Conservation (phyloP, 208 protist genomes). For the Leishmania major region DNA sequence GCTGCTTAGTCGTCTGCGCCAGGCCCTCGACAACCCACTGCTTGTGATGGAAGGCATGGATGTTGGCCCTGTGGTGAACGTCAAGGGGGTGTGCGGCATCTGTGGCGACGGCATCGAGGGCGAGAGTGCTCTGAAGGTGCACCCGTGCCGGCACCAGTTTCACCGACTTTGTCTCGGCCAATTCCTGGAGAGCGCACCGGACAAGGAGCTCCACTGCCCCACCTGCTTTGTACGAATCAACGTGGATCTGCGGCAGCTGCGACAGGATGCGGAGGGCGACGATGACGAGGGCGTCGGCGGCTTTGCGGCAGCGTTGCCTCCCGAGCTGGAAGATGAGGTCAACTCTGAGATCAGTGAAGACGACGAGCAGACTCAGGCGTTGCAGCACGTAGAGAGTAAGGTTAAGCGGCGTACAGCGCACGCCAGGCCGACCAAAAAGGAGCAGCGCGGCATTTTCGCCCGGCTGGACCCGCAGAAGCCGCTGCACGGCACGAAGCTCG, state of each 20-base stretch:
- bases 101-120: slow-evolving; percentile 74
- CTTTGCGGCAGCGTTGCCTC: slow-evolving; percentile 60
- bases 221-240: slow-evolving; percentile 87
- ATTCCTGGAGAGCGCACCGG: slow-evolving; percentile 87
- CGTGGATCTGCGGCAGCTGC: slow-evolving; percentile 83
- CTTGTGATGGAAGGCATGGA: slow-evolving; percentile 83
- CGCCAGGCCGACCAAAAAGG: slow-evolving; percentile 36
- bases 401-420: background rate
- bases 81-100: slow-evolving; percentile 82
- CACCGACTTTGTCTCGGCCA: slow-evolving; percentile 84
- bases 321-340: slow-evolving; percentile 64
- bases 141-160: slow-evolving; percentile 85
- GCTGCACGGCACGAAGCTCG: slow-evolving; percentile 88
- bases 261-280: slow-evolving; percentile 55
- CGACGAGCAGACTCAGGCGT: slow-evolving; percentile 13
- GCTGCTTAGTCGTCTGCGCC: slow-evolving; percentile 90
- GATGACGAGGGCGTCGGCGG: slow-evolving; percentile 52
- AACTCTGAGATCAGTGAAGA: slow-evolving; percentile 10
- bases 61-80: slow-evolving; percentile 53
- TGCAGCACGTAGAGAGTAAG: slow-evolving; percentile 10
- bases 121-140: slow-evolving; percentile 56
- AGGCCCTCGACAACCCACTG: slow-evolving; percentile 91
- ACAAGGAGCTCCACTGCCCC: slow-evolving; percentile 80
- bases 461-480: slow-evolving; percentile 81
- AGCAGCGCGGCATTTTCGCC: slow-evolving; percentile 60